A percentile compares a stretch with the other conserved stretches of the same genome.
phyloP scores from a whole-genome alignment of 2,329 filamentous ascomycete species.

The Claviceps citrina region DNA sequence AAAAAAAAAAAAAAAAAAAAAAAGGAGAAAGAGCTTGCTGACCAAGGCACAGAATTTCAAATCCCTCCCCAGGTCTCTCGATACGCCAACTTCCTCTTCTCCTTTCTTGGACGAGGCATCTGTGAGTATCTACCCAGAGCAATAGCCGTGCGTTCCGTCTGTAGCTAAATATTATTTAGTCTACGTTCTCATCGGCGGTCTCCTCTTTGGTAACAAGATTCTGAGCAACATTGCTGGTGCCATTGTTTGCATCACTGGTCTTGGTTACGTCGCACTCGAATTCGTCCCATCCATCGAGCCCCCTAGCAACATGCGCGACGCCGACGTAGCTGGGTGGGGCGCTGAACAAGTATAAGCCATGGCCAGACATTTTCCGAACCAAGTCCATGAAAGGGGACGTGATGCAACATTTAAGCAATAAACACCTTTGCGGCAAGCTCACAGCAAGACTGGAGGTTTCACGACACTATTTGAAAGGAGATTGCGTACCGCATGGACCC shows the following conservation, averaged over 20 bases:
- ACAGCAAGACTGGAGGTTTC: too few relatives aligned
- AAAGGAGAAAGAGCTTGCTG: too few relatives aligned
- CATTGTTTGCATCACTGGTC: slow-evolving; percentile 61
- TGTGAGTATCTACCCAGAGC: slow-evolving; percentile 45
- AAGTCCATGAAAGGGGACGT: too few relatives aligned
- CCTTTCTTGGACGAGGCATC: slow-evolving; percentile 83
- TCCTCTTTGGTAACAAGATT: slow-evolving; percentile 55
- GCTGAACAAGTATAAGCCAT: slow-evolving; percentile 53
- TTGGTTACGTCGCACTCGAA: slow-evolving; percentile 63
- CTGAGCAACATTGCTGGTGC: slow-evolving; percentile 62
- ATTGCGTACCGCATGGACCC: too few relatives aligned
- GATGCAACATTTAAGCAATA: neutral
- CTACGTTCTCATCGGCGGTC: slow-evolving; percentile 87
- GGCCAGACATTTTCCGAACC: neutral
- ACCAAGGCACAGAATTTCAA: slow-evolving; percentile 56
- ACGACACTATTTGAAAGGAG: too few relatives aligned
- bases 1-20: too few relatives aligned
- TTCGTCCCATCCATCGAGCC: slow-evolving; percentile 68
- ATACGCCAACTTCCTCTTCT: slow-evolving; percentile 96
- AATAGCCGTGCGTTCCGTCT: neutral
- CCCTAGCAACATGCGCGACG: slow-evolving; percentile 68
- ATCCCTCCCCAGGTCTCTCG: slow-evolving; percentile 83
- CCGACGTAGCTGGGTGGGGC: slow-evolving; percentile 54
- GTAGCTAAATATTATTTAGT: slow-evolving; percentile 35
- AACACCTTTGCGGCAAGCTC: too few relatives aligned